Conservation (phyloP, 2,329 filamentous ascomycete species). For the Ploettnerulaceae sp. region DNA sequence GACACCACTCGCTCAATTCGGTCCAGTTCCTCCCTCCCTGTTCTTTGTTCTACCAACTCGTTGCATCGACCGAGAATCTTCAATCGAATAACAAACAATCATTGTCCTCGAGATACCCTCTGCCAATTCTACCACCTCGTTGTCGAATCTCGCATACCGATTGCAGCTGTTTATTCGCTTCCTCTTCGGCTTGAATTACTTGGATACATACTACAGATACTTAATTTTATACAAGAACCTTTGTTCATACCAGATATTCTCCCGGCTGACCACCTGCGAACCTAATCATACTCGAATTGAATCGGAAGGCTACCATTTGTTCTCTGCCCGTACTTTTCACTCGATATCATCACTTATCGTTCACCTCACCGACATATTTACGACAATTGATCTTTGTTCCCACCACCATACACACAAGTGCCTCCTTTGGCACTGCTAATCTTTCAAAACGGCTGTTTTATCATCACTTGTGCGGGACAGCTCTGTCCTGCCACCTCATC, state of each 20-base stretch:
- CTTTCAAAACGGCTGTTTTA: slow-evolving; percentile 77
- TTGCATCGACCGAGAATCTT: neutral
- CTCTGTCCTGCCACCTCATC: slow-evolving; percentile 76
- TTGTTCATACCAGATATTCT: slow-evolving; percentile 24
- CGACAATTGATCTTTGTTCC: slow-evolving; percentile 19
- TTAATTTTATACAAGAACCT: slow-evolving; percentile 21
- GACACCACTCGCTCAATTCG: slow-evolving; percentile 25
- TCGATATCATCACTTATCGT: slow-evolving; percentile 1
- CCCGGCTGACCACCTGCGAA: slow-evolving; percentile 12
- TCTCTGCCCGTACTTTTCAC: slow-evolving; percentile 5
- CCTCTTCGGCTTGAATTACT: slow-evolving; percentile 20
- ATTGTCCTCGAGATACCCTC: slow-evolving; percentile 2
- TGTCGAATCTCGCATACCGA: slow-evolving; percentile 9
- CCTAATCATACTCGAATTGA: slow-evolving; percentile 10
- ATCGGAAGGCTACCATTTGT: neutral
- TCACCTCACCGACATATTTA: slow-evolving; percentile 9
- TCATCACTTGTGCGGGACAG: slow-evolving; percentile 75
- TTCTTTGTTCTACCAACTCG: slow-evolving; percentile 35
- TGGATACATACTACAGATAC: slow-evolving; percentile 19
- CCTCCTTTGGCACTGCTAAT: slow-evolving; percentile 41
- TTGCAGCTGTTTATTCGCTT: slow-evolving; percentile 19
- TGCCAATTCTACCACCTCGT: neutral
- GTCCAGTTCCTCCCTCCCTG: slow-evolving; percentile 31
- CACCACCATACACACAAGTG: slow-evolving; percentile 28
- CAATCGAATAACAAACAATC: neutral